Percentiles rank a stretch among this genome's conserved stretches.
phyloP scores from a whole-genome alignment of 225 moss, liverwort and hornwort species.

The Physcomitrellopsis africana region DNA sequence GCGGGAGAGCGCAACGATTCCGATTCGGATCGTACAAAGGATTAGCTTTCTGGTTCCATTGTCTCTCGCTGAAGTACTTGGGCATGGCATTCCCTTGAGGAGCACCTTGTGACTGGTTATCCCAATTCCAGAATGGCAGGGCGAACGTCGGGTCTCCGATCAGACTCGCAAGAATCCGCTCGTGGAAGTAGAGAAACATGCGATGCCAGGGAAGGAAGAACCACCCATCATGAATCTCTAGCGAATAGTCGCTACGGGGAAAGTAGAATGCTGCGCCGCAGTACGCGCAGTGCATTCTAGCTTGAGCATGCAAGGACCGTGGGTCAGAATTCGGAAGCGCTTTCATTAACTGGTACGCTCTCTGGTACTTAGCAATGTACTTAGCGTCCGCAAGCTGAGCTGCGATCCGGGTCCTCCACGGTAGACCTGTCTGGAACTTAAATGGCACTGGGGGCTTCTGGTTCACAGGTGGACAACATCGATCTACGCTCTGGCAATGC shows the following conservation, averaged over 20 bases:
- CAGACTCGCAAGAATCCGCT: constrained; percentile 56
- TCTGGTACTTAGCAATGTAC: constrained; percentile 54
- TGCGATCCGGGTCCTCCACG: constrained; percentile 28
- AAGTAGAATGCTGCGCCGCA: constrained; percentile 49
- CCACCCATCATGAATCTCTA: constrained; percentile 75
- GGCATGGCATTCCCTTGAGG: constrained; percentile 42
- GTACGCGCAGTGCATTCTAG: constrained; percentile 60
- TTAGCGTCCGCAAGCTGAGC: constrained; percentile 36
- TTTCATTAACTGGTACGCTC: constrained; percentile 55
- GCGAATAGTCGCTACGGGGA: neutral
- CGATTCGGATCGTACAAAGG: constrained; percentile 41
- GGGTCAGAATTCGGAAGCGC: constrained; percentile 58
- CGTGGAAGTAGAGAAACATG: constrained; percentile 69
- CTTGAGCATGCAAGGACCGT: constrained; percentile 51
- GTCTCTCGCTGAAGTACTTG: neutral
- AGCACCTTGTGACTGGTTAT: constrained; percentile 40
- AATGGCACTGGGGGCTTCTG: constrained; percentile 22
- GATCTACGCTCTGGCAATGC: constrained; percentile 19
- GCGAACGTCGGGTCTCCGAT: constrained; percentile 53
- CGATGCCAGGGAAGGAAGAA: constrained; percentile 70
- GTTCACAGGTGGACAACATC: constrained; percentile 30
- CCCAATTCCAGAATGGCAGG: constrained; percentile 78
- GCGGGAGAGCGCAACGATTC: constrained; percentile 37
- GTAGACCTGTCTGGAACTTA: neutral
- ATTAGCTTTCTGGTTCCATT: neutral